A percentile compares a stretch with the other conserved stretches of the same genome.
These are phyloP conservation scores for Diaporthe sp. DNA, from an alignment of 2,329 filamentous ascomycete species.

Conservation along the genomic window DNA sequence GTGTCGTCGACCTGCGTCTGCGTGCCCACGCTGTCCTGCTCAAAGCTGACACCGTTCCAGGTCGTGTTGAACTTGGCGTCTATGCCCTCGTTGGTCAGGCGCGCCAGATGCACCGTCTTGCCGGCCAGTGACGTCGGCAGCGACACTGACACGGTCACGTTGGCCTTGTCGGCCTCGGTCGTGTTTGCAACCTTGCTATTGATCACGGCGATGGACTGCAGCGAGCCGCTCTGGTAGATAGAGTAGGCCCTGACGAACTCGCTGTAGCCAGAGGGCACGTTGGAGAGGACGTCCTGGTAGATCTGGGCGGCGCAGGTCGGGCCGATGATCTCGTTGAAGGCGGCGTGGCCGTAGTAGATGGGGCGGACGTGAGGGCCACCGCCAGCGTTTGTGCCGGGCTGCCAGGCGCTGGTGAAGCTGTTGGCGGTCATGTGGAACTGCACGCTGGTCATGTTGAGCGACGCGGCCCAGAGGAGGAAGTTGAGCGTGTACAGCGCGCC, in stretches of 20 bases:
- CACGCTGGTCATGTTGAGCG: constrained; percentile 61
- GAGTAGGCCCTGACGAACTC: constrained; percentile 59
- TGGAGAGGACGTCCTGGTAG: constrained; percentile 50
- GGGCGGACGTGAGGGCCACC: constrained; percentile 60
- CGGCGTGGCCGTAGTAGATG: constrained; percentile 65
- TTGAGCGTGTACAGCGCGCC: constrained; percentile 66
- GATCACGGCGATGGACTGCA: constrained; percentile 60
- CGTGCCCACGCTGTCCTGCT: constrained; percentile 57
- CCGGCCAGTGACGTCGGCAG: constrained; percentile 55
- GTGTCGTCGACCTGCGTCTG: constrained; percentile 52
- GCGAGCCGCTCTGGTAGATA: constrained; percentile 58
- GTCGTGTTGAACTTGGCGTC: constrained; percentile 58
- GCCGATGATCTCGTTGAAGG: constrained; percentile 64
- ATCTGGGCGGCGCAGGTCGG: constrained; percentile 59
- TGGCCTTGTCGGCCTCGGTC: constrained; percentile 53
- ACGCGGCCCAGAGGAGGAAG: constrained; percentile 64
- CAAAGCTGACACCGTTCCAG: constrained; percentile 63
- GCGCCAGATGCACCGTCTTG: constrained; percentile 60
- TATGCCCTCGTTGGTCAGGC: constrained; percentile 61
- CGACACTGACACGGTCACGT: constrained; percentile 57
- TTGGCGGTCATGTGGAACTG: constrained; percentile 69
- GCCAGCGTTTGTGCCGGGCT: constrained; percentile 57
- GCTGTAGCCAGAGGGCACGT: constrained; percentile 53
- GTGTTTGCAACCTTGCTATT: constrained; percentile 60
- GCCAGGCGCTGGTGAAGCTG: constrained; percentile 65